phyloP scores from a whole-genome alignment of 257 asterid genomes.

The Rubia yunnanensis region DNA sequence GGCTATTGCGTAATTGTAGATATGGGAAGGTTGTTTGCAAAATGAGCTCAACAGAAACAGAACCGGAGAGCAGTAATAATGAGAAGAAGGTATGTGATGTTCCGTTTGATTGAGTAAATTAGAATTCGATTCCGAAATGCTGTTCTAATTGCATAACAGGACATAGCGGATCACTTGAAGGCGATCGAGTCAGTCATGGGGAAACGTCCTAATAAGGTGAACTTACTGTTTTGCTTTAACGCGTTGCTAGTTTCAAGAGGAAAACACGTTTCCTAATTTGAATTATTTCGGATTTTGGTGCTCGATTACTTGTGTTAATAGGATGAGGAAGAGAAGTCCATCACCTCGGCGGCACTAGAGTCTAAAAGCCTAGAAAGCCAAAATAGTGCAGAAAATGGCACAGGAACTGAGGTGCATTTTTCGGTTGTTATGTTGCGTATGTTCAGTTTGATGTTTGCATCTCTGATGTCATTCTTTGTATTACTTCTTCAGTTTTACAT shows the following conservation, averaged over 20 bases:
- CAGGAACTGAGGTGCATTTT: conserved; percentile 44
- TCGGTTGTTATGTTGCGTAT: neutral
- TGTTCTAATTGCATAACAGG: conserved; percentile 17
- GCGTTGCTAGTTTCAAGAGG: neutral
- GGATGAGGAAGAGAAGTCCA: conserved; percentile 35
- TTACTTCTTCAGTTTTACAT: neutral
- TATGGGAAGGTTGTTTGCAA: conserved; percentile 38
- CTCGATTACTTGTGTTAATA: conserved; percentile 23
- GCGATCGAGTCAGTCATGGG: conserved; percentile 25
- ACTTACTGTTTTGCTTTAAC: conserved; percentile 3
- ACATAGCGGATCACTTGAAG: conserved; percentile 25
- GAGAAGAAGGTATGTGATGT: conserved; percentile 39
- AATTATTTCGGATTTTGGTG: conserved; percentile 11
- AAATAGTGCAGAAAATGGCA: conserved; percentile 22
- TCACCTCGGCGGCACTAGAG: conserved; percentile 25
- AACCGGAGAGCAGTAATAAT: conserved; percentile 41
- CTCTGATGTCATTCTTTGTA: neutral
- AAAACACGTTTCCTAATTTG: neutral
- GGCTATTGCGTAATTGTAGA: conserved; percentile 20
- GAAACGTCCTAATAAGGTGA: conserved; percentile 22
- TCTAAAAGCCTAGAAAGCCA: conserved; percentile 24
- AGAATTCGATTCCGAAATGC: neutral
- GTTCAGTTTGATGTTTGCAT: neutral
- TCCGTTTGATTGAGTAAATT: neutral
- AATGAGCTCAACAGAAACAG: conserved; percentile 43